These are phyloP conservation scores for Ulota crispa DNA, from an alignment of 225 moss, liverwort and hornwort genomes.

Conservation along the genomic window DNA sequence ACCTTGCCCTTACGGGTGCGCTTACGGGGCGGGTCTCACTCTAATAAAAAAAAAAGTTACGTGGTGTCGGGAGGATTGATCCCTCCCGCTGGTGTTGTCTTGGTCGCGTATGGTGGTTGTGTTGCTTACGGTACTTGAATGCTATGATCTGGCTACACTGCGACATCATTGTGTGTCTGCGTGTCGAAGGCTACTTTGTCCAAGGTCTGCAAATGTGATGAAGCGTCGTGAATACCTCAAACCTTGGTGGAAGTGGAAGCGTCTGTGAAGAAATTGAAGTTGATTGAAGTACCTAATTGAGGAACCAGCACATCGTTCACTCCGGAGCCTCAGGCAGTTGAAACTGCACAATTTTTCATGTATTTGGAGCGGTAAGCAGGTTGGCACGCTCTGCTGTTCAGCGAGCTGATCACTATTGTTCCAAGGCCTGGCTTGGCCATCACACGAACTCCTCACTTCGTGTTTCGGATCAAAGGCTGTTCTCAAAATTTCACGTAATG, in stretches of 20 bases:
- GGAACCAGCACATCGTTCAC: background rate
- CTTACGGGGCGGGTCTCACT: slow-evolving; percentile 53
- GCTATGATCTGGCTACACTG: background rate
- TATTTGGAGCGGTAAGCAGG: background rate
- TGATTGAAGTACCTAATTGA: background rate
- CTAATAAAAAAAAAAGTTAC: slow-evolving; percentile 34
- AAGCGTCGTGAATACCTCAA: background rate
- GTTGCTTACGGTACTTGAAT: slow-evolving; percentile 19
- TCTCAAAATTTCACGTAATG: no score
- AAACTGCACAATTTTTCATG: background rate
- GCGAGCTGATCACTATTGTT: background rate
- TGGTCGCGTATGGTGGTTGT: slow-evolving; percentile 28
- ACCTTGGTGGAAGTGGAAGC: background rate
- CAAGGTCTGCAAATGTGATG: background rate
- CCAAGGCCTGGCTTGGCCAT: background rate
- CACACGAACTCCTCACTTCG: background rate
- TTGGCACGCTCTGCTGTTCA: fast-evolving
- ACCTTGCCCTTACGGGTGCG: slow-evolving; percentile 56
- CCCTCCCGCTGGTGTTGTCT: slow-evolving; percentile 32
- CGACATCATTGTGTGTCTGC: background rate
- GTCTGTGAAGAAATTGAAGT: background rate
- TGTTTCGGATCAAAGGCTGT: background rate
- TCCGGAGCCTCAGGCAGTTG: background rate
- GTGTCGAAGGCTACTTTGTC: background rate
- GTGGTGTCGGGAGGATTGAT: slow-evolving; percentile 31